Evolutionary conservation across 371 early-diverging fungal species (phyloP).

Genomic region (Thermomucor indicae-seudaticae): DNA sequence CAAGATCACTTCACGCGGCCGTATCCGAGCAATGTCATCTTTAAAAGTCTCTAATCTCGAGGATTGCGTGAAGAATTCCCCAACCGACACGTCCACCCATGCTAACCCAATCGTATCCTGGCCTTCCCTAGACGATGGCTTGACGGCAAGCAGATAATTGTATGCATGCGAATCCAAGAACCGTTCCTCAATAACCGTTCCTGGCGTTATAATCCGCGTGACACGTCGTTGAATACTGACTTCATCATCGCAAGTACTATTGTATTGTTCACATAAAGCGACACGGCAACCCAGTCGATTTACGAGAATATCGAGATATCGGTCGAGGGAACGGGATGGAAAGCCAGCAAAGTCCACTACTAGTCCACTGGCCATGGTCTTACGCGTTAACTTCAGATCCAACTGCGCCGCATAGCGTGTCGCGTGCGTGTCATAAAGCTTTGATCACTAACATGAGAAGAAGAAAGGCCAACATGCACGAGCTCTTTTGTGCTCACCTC

Average conservation of each 20-base stretch:
- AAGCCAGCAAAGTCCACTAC: constrained; percentile 75
- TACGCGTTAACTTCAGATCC: constrained; percentile 63
- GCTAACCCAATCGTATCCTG: constrained; percentile 62
- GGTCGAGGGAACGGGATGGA: constrained; percentile 63
- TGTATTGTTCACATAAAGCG: constrained; percentile 85
- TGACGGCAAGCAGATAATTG: constrained; percentile 65
- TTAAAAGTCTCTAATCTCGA: constrained; percentile 45
- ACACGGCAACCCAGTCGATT: constrained; percentile 66
- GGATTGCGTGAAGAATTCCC: constrained; percentile 75
- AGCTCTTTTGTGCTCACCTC: too few relatives aligned
- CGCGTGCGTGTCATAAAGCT: constrained; percentile 81
- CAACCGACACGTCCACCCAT: constrained; percentile 91
- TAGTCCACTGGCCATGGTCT: constrained; percentile 37
- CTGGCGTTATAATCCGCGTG: constrained; percentile 83
- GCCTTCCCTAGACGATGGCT: constrained; percentile 7
- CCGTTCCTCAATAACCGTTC: constrained; percentile 77
- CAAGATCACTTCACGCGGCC: constrained; percentile 80
- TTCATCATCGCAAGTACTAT: constrained; percentile 33
- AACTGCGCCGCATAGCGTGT: constrained; percentile 60
- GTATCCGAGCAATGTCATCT: constrained; percentile 76
- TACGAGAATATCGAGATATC: constrained; percentile 78
- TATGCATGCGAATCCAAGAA: constrained; percentile 59
- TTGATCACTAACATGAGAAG: background rate
- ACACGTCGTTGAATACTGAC: constrained; percentile 63
- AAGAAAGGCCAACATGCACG: too few relatives aligned